Evolutionary conservation across 371 early-diverging fungal genomes (phyloP).

Genomic region (Rhizopus sp.): DNA sequence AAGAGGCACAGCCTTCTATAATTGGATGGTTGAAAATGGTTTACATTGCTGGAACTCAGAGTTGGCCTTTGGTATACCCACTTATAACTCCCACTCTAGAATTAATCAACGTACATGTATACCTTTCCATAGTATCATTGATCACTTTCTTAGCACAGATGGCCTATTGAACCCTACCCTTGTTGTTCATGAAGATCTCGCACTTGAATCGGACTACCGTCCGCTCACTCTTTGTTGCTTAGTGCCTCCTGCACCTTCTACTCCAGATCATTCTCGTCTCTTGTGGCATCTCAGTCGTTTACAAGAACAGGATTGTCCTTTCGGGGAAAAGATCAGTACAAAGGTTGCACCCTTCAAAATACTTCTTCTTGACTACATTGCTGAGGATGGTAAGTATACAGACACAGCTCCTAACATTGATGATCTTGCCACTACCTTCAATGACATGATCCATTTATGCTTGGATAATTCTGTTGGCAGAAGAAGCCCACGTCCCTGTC

Average conservation of each 20-base stretch:
- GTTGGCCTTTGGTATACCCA: not conserved
- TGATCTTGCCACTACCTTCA: not conserved
- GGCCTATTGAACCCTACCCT: not conserved
- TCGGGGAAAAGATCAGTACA: not conserved
- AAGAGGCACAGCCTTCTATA: too few species aligned
- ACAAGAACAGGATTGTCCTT: slow-evolving; percentile 5
- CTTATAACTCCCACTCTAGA: not conserved
- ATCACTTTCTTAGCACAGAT: slow-evolving; percentile 1
- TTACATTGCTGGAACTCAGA: not conserved
- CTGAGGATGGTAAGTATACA: not conserved
- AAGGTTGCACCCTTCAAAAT: not conserved
- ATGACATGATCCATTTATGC: not conserved
- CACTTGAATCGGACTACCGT: slow-evolving; percentile 4
- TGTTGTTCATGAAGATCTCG: not conserved
- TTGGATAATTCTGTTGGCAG: slow-evolving; percentile 8
- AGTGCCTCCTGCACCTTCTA: not conserved
- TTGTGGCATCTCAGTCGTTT: slow-evolving; percentile 8
- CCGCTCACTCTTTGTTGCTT: slow-evolving; percentile 3
- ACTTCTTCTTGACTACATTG: not conserved
- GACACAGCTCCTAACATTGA: not conserved
- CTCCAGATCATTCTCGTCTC: slow-evolving; percentile 4
- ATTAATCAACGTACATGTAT: not conserved
- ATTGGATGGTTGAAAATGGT: not conserved
- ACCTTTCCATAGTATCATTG: slow-evolving; percentile 2
- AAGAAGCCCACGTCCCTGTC: not conserved